These are phyloP conservation scores for Phytophthora crassamura DNA, from an alignment of 352 stramenopile genomes.

Conservation along the genomic window DNA sequence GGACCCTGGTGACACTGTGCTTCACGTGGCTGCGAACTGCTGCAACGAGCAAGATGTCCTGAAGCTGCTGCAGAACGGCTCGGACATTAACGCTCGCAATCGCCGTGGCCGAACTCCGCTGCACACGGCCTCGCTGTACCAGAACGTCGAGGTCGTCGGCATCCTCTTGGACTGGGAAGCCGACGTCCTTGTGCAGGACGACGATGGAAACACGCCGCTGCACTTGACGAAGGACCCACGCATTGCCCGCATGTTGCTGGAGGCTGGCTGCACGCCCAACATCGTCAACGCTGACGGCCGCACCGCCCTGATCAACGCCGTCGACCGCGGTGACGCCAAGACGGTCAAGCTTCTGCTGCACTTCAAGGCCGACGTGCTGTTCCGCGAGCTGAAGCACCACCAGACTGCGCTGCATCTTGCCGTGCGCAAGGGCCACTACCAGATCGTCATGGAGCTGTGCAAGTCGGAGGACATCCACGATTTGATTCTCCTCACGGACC, in stretches of 20 bases:
- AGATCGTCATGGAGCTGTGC: slow-evolving; percentile 88
- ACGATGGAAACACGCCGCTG: slow-evolving; percentile 86
- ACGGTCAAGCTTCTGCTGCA: slow-evolving; percentile 83
- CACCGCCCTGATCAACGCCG: slow-evolving; percentile 80
- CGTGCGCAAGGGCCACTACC: slow-evolving; percentile 85
- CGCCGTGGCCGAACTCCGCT: slow-evolving; percentile 79
- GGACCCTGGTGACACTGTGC: slow-evolving; percentile 86
- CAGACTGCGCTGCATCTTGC: slow-evolving; percentile 86
- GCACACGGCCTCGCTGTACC: slow-evolving; percentile 83
- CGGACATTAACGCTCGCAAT: slow-evolving; percentile 87
- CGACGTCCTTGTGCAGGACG: slow-evolving; percentile 78
- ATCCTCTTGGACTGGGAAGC: slow-evolving; percentile 87
- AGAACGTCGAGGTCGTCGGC: slow-evolving; percentile 82
- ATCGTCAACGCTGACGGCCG: slow-evolving; percentile 85
- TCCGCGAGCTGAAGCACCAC: slow-evolving; percentile 87
- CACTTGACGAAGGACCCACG: slow-evolving; percentile 83
- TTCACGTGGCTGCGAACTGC: slow-evolving; percentile 88
- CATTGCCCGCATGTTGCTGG: slow-evolving; percentile 81
- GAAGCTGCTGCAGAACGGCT: slow-evolving; percentile 87
- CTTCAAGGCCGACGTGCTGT: slow-evolving; percentile 87
- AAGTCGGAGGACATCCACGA: slow-evolving; percentile 70
- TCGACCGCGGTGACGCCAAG: slow-evolving; percentile 73
- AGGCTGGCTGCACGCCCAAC: slow-evolving; percentile 84
- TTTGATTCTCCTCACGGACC: slow-evolving; percentile 77
- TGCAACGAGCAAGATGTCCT: slow-evolving; percentile 88